Conservation (phyloP, 1,284 basidiomycete species). For the Pulchroboletus neoregius region DNA sequence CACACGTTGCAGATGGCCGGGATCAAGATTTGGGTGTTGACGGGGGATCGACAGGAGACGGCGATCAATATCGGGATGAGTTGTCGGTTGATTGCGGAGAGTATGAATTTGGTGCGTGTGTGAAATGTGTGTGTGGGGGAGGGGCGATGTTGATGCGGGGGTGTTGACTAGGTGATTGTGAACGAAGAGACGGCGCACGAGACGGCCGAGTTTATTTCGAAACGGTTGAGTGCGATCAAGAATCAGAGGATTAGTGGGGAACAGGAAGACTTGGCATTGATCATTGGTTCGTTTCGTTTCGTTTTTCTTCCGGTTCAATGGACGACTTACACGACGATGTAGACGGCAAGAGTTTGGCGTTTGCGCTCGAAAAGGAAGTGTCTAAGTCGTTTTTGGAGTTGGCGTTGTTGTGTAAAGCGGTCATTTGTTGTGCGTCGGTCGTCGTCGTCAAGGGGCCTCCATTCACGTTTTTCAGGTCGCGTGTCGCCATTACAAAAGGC, state of each 20-base stretch:
- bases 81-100: constrained; percentile 94
- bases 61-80: constrained; percentile 99
- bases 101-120: constrained; percentile 89
- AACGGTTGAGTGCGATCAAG: constrained; percentile 88
- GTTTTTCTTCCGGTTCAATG: too few species aligned
- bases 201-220: constrained; percentile 84
- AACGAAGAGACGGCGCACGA: constrained; percentile 87
- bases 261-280: constrained; percentile 88
- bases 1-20: constrained; percentile 97
- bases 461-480: constrained; percentile 56
- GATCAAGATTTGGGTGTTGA: constrained; percentile 99
- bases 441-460: too few species aligned
- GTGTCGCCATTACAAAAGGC: constrained; percentile 99
- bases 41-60: constrained; percentile 97
- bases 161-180: constrained; percentile 69
- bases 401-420: constrained; percentile 98
- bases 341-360: constrained; percentile 95
- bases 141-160: constrained; percentile 1
- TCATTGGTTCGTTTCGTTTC: constrained; percentile 66
- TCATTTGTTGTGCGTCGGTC: constrained; percentile 79
- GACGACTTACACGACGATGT: background rate
- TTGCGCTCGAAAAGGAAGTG: constrained; percentile 90
- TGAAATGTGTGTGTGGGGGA: background rate
- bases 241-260: constrained; percentile 89
- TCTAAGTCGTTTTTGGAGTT: constrained; percentile 89